Evolutionary conservation across 2,329 filamentous ascomycete genomes (phyloP).

Genomic region (Allantophomopsis lycopodina): DNA sequence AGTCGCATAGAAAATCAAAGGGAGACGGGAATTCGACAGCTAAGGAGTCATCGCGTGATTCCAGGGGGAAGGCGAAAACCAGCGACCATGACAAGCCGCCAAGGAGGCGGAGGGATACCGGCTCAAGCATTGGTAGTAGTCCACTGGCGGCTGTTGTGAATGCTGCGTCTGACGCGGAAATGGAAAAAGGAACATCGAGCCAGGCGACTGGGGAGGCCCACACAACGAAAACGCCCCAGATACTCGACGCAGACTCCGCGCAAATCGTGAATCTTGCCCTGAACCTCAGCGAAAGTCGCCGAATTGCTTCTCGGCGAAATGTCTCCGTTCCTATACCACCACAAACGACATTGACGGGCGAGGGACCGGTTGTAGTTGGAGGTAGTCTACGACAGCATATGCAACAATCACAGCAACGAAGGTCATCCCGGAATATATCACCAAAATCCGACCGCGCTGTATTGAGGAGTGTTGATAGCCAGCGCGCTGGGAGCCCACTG

Average conservation of each 20-base stretch:
- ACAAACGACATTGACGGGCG: conserved; percentile 24
- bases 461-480: conserved; percentile 15
- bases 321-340: conserved; percentile 32
- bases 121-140: conserved; percentile 10
- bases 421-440: conserved; percentile 45
- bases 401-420: conserved; percentile 49
- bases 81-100: conserved; percentile 10
- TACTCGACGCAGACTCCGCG: conserved; percentile 60
- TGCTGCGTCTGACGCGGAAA: conserved; percentile 2
- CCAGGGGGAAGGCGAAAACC: conserved; percentile 12
- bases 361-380: conserved; percentile 26
- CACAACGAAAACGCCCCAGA: conserved; percentile 7
- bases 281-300: conserved; percentile 70
- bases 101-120: conserved; percentile 9
- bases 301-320: conserved; percentile 45
- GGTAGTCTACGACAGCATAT: conserved; percentile 53
- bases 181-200: background rate
- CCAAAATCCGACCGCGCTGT: conserved; percentile 33
- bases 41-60: conserved; percentile 9
- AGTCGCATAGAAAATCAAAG: conserved; percentile 1
- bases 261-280: conserved; percentile 91
- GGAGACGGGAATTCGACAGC: conserved; percentile 1
- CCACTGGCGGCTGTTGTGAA: conserved; percentile 12
- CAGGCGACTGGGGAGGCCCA: background rate
- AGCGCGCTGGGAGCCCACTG: no score